Percentiles rank a stretch among this genome's conserved stretches.
Conservation (phyloP, 768 basidiomycete species). For the Suillus americanus region DNA sequence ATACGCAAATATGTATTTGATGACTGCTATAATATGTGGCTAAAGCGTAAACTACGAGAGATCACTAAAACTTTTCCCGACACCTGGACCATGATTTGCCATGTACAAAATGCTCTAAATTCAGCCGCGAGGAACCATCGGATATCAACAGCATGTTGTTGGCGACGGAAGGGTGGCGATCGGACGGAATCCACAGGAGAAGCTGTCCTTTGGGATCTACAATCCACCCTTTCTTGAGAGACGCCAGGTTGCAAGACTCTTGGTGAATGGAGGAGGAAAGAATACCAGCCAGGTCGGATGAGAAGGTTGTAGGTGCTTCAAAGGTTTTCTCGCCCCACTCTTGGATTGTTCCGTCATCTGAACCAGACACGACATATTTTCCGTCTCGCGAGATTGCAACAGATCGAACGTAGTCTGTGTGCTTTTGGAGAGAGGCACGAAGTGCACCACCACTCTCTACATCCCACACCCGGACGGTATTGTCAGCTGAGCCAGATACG, state of each 20-base stretch:
- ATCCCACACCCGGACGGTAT: background rate
- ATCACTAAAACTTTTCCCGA: background rate
- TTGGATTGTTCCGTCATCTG: constrained; percentile 9
- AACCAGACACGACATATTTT: constrained; percentile 7
- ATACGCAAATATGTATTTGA: too few species aligned
- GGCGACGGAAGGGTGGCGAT: background rate
- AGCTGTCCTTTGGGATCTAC: background rate
- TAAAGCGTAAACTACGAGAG: background rate
- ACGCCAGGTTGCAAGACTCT: background rate
- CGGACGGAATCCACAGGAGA: background rate
- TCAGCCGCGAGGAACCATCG: background rate
- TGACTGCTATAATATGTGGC: too few species aligned
- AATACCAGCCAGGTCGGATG: background rate
- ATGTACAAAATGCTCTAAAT: background rate
- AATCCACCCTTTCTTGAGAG: background rate
- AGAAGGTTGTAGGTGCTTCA: background rate
- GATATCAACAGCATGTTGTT: background rate
- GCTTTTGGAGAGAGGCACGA: background rate
- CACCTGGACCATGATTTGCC: background rate
- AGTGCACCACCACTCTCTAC: background rate
- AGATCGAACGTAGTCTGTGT: background rate
- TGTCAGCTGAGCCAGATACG: background rate
- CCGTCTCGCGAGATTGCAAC: constrained; percentile 12
- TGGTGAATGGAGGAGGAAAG: background rate
- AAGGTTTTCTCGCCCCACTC: constrained; percentile 12